Conservation (phyloP, 305 asterid species). For the Solanum hybrid region DNA sequence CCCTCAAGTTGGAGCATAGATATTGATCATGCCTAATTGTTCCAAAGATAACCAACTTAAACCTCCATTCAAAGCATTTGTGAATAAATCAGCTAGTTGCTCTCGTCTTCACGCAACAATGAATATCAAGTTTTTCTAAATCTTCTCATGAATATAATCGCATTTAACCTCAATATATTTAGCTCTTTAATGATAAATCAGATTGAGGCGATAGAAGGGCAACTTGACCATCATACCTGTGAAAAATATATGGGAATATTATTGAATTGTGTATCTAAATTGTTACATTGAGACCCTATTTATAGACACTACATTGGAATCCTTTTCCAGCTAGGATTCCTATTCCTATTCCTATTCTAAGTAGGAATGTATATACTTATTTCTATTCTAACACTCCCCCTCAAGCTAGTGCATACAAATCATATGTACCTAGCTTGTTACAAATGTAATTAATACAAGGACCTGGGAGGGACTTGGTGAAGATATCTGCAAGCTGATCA, state of each 20-base stretch:
- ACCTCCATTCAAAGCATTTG: background rate
- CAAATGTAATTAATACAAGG: background rate
- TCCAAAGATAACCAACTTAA: background rate
- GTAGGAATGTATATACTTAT: background rate
- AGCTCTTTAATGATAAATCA: background rate
- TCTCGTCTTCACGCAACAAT: background rate
- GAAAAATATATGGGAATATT: background rate
- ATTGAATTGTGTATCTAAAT: background rate
- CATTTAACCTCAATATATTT: background rate
- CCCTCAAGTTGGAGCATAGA: background rate
- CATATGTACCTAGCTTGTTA: background rate
- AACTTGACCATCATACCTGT: background rate
- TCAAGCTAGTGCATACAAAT: background rate
- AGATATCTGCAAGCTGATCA: background rate
- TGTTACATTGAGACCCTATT: background rate
- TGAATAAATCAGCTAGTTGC: background rate
- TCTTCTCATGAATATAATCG: background rate
- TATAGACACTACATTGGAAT: background rate
- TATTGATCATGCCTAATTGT: background rate
- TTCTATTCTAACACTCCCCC: background rate
- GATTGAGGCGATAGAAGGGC: background rate
- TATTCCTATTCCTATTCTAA: background rate
- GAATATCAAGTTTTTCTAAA: background rate
- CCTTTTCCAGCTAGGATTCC: too few relatives aligned
- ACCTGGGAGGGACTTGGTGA: background rate